phyloP scores from a whole-genome alignment of 2,329 filamentous ascomycete genomes.

The Trichoderma lentiforme region DNA sequence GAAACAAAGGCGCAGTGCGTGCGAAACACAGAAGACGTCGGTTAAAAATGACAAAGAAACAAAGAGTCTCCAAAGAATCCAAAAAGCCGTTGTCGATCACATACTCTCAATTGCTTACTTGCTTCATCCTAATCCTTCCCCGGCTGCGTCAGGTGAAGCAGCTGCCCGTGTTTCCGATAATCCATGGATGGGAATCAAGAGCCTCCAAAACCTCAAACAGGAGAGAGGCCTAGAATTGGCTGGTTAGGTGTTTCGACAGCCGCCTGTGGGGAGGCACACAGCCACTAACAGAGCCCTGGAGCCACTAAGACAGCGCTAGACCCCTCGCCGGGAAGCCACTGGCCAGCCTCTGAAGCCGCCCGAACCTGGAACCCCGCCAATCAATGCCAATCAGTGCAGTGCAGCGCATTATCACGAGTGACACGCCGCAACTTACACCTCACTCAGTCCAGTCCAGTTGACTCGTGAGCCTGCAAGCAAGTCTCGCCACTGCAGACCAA shows the following conservation, averaged over 20 bases:
- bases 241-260: not conserved
- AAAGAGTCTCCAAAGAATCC: not conserved
- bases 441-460: not conserved
- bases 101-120: too few relatives aligned
- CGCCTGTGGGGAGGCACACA: not conserved
- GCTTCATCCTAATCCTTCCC: too few relatives aligned
- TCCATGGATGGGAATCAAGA: too few relatives aligned
- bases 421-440: not conserved
- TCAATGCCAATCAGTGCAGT: not conserved
- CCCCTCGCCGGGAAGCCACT: not conserved
- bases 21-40: not conserved
- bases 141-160: not conserved
- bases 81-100: not conserved
- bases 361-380: not conserved
- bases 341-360: not conserved
- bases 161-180: constrained; percentile 1
- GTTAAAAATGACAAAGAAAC: not conserved
- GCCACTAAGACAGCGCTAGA: not conserved
- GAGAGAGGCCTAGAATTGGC: not conserved
- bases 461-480: not conserved
- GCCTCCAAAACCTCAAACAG: not conserved
- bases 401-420: not conserved
- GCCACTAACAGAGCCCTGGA: not conserved
- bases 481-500: not conserved
- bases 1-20: constrained; percentile 1